These are phyloP conservation scores for Colletotrichum sp. DNA, from an alignment of 2,329 filamentous ascomycete genomes.

Conservation along the genomic window DNA sequence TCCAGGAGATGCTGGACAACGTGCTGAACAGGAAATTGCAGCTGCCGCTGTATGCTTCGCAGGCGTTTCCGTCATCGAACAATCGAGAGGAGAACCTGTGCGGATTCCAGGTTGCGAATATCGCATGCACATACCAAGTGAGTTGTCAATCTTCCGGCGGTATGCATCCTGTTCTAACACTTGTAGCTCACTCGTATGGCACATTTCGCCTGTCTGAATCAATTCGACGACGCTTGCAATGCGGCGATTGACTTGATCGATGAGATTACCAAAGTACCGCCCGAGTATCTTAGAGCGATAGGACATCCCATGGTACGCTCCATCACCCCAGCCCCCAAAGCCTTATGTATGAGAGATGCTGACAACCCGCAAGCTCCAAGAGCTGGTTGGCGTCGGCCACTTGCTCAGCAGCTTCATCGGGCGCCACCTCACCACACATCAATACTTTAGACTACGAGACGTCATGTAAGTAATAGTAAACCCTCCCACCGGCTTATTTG, in stretches of 20 bases:
- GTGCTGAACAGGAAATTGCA: slow-evolving; percentile 8
- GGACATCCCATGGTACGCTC: slow-evolving; percentile 18
- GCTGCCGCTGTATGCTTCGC: slow-evolving; percentile 5
- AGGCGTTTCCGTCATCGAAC: background rate
- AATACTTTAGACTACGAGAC: slow-evolving; percentile 17
- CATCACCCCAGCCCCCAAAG: too few species aligned
- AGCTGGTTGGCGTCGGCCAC: slow-evolving; percentile 22
- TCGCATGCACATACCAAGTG: slow-evolving; percentile 36
- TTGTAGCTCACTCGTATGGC: slow-evolving; percentile 19
- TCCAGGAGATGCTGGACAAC: slow-evolving; percentile 9
- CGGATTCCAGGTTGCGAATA: slow-evolving; percentile 41
- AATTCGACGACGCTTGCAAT: slow-evolving; percentile 19
- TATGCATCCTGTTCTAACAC: background rate
- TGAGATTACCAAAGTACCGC: slow-evolving; percentile 16
- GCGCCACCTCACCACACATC: slow-evolving; percentile 8
- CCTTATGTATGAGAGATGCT: background rate
- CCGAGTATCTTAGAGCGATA: slow-evolving; percentile 21
- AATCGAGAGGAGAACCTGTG: slow-evolving; percentile 31
- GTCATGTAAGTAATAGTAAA: slow-evolving; percentile 2
- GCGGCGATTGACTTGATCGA: slow-evolving; percentile 17
- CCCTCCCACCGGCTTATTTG: background rate
- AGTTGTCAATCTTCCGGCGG: background rate
- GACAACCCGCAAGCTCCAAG: slow-evolving; percentile 9
- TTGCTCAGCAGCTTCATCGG: slow-evolving; percentile 22
- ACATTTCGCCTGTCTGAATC: slow-evolving; percentile 19